Evolutionary conservation across 306 rosid species (phyloP), one percentile per base, ranked within the genome.

Genomic region (Mimosa pudica): DNA sequence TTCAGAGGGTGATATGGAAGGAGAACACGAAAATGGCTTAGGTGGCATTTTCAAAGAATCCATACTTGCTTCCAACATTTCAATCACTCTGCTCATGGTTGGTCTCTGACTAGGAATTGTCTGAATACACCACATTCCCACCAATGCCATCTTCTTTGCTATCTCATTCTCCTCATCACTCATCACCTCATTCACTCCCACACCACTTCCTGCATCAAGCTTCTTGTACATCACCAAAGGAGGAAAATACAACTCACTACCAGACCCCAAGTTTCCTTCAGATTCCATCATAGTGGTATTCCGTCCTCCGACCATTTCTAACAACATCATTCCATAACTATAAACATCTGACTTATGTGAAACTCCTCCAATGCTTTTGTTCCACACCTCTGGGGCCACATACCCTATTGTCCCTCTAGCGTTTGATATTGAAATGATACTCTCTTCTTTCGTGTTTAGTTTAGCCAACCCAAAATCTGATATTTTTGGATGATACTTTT

Each of bases 71-170:
- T 79, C 74, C 42, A 85, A 33, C 86, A 85, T 85, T 46, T 85
- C 88, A 51, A 85, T 82, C 60, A 85, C 88, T 57, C 18, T 71
- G 66, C 76, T 78, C 72, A 82, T 85, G 3, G 76, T 70, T 33
- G 88, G 85, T 5, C 83, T 79, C 20, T 82, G 72, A 10, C 7
- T 3, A 36, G 79, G 79, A 30, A 51, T 79, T 17, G 70, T 61
- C 66, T 79, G 88, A 17, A 85, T 74, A 76, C 88, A 82, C 85
- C 83, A 85, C 33, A 82, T 10, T 4, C 88, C 85, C 17, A 85
- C 88, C 67, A 85, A 14, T 4, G 20, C 38, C 81, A 85, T 64
- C 58, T 57, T 85, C 77, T 82, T 85, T 1, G 72, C 81, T 0
- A 70, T 12, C 38, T 69, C 73, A 35, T 71, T 79, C 71, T 85